Conservation (phyloP, 441 rosid species). For the Gossypium gossypioides region DNA sequence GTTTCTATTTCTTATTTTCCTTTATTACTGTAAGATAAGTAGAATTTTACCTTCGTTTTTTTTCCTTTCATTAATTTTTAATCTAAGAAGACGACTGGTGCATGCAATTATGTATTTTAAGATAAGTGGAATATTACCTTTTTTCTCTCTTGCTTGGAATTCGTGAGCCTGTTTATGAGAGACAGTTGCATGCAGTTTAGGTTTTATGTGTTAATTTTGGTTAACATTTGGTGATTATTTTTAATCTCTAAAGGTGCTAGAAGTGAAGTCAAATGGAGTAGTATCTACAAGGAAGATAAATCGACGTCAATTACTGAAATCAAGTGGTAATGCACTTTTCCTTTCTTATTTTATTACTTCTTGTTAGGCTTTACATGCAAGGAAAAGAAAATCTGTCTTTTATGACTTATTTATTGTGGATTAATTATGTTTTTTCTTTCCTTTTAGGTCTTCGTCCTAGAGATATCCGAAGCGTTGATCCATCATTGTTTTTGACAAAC, state of each 20-base stretch:
- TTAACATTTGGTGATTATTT: neutral
- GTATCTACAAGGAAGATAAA: conserved; percentile 66
- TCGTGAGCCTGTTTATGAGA: no score
- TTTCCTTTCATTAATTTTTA: no score
- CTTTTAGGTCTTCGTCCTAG: conserved; percentile 83
- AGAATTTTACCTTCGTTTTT: no score
- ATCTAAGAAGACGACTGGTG: no score
- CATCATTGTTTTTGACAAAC: conserved; percentile 83
- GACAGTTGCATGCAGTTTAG: no score
- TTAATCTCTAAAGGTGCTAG: conserved; percentile 51
- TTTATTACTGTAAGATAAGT: no score
- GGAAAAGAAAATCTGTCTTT: neutral
- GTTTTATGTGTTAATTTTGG: neutral
- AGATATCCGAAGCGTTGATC: conserved; percentile 90
- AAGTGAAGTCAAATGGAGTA: conserved; percentile 67
- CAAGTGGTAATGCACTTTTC: conserved; percentile 43
- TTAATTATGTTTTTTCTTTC: neutral
- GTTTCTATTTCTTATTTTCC: no score
- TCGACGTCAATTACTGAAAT: conserved; percentile 75
- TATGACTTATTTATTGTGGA: neutral
- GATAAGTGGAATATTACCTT: no score
- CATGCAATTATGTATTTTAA: no score
- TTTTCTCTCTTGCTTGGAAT: no score
- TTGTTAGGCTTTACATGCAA: neutral
- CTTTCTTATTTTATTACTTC: neutral